Percentiles rank a stretch among this genome's conserved stretches.
Evolutionary conservation across 768 basidiomycete species (phyloP).

Genomic region (Suillus luteus): DNA sequence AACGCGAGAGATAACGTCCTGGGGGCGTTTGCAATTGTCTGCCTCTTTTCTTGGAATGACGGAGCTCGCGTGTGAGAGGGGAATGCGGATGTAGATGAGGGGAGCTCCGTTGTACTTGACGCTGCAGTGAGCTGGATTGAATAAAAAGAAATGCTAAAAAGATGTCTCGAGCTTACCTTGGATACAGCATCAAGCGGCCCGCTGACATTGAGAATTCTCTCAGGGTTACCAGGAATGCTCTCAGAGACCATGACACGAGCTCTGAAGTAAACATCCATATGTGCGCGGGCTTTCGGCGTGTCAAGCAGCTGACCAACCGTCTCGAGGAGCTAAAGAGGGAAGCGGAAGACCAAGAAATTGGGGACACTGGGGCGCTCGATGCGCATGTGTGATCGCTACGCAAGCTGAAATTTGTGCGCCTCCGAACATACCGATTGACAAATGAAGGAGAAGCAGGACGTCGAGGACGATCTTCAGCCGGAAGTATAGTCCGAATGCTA

Average conservation of each 20-base stretch:
- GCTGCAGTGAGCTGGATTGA: constrained; percentile 44
- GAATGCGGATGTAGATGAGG: constrained; percentile 6
- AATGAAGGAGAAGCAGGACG: constrained; percentile 36
- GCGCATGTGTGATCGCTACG: constrained; percentile 30
- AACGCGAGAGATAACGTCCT: too few relatives aligned
- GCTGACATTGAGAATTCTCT: constrained; percentile 95
- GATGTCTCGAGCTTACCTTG: constrained; percentile 62
- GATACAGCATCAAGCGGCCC: constrained; percentile 98
- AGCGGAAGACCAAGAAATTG: constrained; percentile 29
- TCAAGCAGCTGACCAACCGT: too few relatives aligned
- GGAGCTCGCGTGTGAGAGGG: constrained; percentile 19
- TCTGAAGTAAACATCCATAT: constrained; percentile 26
- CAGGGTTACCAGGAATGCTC: constrained; percentile 98
- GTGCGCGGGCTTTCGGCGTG: too few relatives aligned
- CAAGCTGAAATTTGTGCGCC: constrained; percentile 32
- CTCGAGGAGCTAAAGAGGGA: constrained; percentile 28
- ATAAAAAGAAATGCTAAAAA: constrained; percentile 8
- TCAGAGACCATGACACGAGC: constrained; percentile 97
- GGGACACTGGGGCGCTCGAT: constrained; percentile 36
- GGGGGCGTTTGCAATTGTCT: too few relatives aligned
- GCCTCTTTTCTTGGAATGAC: constrained; percentile 28
- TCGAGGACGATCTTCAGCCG: constrained; percentile 8
- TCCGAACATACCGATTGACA: constrained; percentile 35
- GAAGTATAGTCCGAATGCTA: not conserved
- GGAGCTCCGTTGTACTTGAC: constrained; percentile 18